Base-by-base conservation (phyloP, 345 rosid genomes). In the Aurinia saxatilis region DNA sequence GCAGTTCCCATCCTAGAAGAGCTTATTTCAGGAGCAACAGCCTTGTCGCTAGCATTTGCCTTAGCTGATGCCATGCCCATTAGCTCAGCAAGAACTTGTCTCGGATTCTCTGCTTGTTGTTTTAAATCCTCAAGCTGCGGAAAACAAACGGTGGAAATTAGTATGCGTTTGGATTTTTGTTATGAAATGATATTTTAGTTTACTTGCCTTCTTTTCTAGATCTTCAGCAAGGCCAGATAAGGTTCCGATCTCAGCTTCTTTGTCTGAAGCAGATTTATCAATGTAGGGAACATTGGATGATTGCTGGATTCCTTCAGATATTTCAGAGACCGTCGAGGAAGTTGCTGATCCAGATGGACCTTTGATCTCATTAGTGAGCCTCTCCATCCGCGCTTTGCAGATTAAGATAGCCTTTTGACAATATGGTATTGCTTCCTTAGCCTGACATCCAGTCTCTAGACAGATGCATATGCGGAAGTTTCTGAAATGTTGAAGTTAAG, bases 101-200 rank as follows among this genome's bases (percentile, higher is more conserved):
- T 79, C 7, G 97, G 96, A 73, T 90, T 80, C 52, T 73, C 46
- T 21, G 66, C 81, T 50, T 75, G 73, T 69, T 82, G 96, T 42
- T 85, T 90, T 48, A 93, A 81, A 85, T 90, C 99, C 71, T 90
- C 97, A 68, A 87, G 96, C 99, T 93, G 81, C 78, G 78, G 11
- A 56, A 50, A 58, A 65, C 37, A 33, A 41, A 67, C 19, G 2
- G 6, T 47, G 9, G 45, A 27, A 15, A 51, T 59, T 46, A 65
- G 38, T 27, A 14, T 63, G 27, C 0, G 36, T n/a, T 34, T 33
- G 3, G 8, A 38, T 9, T 25, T 5, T 25, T 21, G 16, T 30
- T 3, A 7, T 30, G 23, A 19, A 45, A 1, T 6, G 5, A 45
- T 44, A 18, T 1, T 29, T 69, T 29, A 27, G 8, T 25, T 19